Evolutionary conservation across 2,329 filamentous ascomycete genomes (phyloP).

Genomic region (Aspergillus carbonarius): DNA sequence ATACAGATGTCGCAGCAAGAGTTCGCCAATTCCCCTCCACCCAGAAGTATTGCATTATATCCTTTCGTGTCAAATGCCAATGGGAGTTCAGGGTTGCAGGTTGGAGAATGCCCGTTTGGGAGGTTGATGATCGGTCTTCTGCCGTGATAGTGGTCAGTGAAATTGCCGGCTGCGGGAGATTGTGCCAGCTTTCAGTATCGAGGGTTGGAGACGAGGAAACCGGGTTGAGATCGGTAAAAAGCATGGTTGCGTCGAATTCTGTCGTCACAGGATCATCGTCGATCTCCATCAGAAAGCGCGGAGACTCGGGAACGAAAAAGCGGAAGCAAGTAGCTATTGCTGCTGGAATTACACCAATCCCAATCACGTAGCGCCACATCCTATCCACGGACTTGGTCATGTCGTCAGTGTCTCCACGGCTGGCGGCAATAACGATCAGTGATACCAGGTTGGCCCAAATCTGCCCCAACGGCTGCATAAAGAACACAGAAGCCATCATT

Average conservation of each 20-base stretch:
- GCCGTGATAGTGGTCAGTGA: slow-evolving; percentile 26
- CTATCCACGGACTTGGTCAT: slow-evolving; percentile 52
- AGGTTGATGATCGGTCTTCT: slow-evolving; percentile 21
- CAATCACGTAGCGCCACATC: slow-evolving; percentile 67
- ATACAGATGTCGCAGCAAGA: slow-evolving; percentile 47
- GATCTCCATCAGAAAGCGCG: slow-evolving; percentile 65
- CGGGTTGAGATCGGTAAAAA: slow-evolving; percentile 49
- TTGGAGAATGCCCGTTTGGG: slow-evolving; percentile 27
- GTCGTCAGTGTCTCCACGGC: slow-evolving; percentile 27
- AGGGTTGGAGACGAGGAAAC: slow-evolving; percentile 19
- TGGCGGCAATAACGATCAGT: slow-evolving; percentile 44
- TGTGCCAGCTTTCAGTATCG: slow-evolving; percentile 28
- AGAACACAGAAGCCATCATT: slow-evolving; percentile 67
- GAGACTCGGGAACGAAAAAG: slow-evolving; percentile 66
- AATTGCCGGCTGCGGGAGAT: slow-evolving; percentile 25
- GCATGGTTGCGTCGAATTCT: slow-evolving; percentile 59
- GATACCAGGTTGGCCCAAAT: slow-evolving; percentile 64
- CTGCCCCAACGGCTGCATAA: slow-evolving; percentile 69
- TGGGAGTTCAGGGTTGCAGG: slow-evolving; percentile 43
- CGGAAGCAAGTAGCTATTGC: slow-evolving; percentile 65
- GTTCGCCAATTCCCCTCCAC: slow-evolving; percentile 45
- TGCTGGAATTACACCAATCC: slow-evolving; percentile 63
- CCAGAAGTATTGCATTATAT: slow-evolving; percentile 45
- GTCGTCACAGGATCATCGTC: slow-evolving; percentile 61
- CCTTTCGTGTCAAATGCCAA: slow-evolving; percentile 39